Conservation (phyloP, 2,329 filamentous ascomycete species). For the Penicillium sp. region DNA sequence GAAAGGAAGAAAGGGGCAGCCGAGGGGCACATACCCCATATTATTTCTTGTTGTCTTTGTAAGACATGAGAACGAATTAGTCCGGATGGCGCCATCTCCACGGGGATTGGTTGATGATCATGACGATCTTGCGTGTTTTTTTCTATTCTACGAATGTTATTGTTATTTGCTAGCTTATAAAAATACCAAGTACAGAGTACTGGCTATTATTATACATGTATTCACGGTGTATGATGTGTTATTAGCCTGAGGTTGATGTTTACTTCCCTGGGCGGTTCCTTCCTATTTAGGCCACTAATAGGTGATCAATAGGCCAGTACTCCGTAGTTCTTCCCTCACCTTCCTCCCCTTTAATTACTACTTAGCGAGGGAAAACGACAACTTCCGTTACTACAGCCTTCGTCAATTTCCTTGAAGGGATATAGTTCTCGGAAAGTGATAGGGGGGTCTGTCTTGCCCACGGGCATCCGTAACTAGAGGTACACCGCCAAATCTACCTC, state of each 20-base stretch:
- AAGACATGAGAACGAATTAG: conserved; percentile 29
- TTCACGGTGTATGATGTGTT: not conserved
- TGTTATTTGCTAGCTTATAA: not conserved
- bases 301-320: too few relatives aligned
- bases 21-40: not conserved
- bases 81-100: conserved; percentile 29
- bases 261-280: not conserved
- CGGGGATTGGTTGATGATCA: conserved; percentile 18
- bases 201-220: not conserved
- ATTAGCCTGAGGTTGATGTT: not conserved
- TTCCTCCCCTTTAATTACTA: too few relatives aligned
- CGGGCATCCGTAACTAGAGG: too few relatives aligned
- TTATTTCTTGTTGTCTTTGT: not conserved
- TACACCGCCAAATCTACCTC: not conserved
- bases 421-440: too few relatives aligned
- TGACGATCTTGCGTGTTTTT: conserved; percentile 9
- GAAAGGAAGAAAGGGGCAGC: not conserved
- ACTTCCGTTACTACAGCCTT: too few relatives aligned
- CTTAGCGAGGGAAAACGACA: too few relatives aligned
- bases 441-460: too few relatives aligned
- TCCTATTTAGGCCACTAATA: not conserved
- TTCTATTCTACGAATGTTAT: not conserved
- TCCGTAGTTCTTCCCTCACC: too few relatives aligned
- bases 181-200: not conserved
- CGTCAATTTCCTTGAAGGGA: too few relatives aligned